phyloP scores from a whole-genome alignment of 2,329 filamentous ascomycete genomes.

The Diaporthe helianthi region DNA sequence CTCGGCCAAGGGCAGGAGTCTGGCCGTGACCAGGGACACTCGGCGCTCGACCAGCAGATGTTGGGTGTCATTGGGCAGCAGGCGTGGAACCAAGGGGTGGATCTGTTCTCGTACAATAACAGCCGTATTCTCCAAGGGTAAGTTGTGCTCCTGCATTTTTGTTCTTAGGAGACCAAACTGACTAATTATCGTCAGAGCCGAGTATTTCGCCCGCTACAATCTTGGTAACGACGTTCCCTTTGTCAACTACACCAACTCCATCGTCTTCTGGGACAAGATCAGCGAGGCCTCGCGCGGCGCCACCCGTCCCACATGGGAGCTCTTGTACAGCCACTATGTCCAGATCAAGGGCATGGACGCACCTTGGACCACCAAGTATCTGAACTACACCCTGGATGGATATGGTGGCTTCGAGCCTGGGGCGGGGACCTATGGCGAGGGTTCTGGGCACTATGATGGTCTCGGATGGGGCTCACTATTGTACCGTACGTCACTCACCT shows the following conservation, averaged over 20 bases:
- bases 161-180: not conserved
- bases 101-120: constrained; percentile 37
- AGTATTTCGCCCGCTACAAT: constrained; percentile 39
- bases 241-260: constrained; percentile 36
- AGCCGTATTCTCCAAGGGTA: constrained; percentile 38
- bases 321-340: constrained; percentile 38
- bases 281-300: constrained; percentile 35
- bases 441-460: constrained; percentile 31
- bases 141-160: not conserved
- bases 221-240: constrained; percentile 38
- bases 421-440: constrained; percentile 27
- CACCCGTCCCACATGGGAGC: constrained; percentile 37
- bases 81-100: constrained; percentile 42
- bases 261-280: constrained; percentile 34
- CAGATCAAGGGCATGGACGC: constrained; percentile 35
- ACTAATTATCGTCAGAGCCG: constrained; percentile 25
- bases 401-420: constrained; percentile 34
- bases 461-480: constrained; percentile 35
- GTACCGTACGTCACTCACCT: no score
- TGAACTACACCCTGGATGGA: constrained; percentile 29
- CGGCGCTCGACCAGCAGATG: constrained; percentile 48
- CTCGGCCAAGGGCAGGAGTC: constrained; percentile 51
- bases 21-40: constrained; percentile 54
- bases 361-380: constrained; percentile 37
- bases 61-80: constrained; percentile 50